Evolutionary conservation across 2,329 filamentous ascomycete genomes (phyloP).

Genomic region (Teratosphaeria nubilosa): DNA sequence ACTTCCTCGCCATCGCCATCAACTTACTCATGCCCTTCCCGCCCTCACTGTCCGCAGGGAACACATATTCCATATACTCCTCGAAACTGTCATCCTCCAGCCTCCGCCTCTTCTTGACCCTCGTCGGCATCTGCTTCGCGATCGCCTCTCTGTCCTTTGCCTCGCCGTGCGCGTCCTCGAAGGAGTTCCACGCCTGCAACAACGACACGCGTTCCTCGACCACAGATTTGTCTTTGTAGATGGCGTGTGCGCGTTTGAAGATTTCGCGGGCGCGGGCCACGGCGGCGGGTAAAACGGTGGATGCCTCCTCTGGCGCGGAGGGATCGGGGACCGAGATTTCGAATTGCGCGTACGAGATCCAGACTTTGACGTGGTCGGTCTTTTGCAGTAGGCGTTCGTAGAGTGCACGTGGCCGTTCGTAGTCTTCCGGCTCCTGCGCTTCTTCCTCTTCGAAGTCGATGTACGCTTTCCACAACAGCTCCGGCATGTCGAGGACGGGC

Average conservation of each 20-base stretch:
- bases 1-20: constrained; percentile 82
- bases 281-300: constrained; percentile 55
- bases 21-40: constrained; percentile 71
- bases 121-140: constrained; percentile 85
- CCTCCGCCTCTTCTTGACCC: constrained; percentile 84
- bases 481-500: constrained; percentile 84
- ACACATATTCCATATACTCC: constrained; percentile 95
- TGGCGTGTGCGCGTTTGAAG: constrained; percentile 75
- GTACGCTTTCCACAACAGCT: constrained; percentile 94
- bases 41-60: constrained; percentile 80
- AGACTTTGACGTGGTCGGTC: constrained; percentile 98
- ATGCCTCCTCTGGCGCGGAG: constrained; percentile 43
- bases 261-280: constrained; percentile 72
- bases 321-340: constrained; percentile 87
- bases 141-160: constrained; percentile 68
- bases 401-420: constrained; percentile 66
- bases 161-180: constrained; percentile 77
- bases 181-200: constrained; percentile 84
- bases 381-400: constrained; percentile 88
- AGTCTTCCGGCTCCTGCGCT: constrained; percentile 50
- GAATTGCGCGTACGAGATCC: constrained; percentile 98
- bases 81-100: constrained; percentile 89
- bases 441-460: constrained; percentile 98
- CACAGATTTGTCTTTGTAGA: constrained; percentile 80
- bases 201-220: constrained; percentile 90